Conservation (phyloP, 108 stramenopile species). For the Chaetoceros muelleri region DNA sequence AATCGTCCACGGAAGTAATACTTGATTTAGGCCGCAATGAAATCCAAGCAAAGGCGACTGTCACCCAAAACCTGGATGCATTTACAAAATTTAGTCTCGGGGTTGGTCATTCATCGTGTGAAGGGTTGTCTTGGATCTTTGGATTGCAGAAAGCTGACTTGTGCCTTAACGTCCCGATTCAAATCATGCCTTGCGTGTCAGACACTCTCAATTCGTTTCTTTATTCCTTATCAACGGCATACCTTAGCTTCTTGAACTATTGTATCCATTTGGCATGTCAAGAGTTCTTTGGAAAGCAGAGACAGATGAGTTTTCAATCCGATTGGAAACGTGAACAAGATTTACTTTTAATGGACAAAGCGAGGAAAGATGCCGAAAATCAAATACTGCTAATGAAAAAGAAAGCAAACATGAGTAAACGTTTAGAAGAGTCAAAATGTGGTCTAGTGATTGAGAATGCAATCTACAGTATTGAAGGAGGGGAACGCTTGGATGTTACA, state of each 20-base stretch:
- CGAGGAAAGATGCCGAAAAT: neutral
- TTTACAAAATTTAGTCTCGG: neutral
- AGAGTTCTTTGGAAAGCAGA: neutral
- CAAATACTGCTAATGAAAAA: neutral
- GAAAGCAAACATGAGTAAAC: neutral
- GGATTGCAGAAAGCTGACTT: neutral
- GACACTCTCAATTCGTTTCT: neutral
- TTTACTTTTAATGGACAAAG: neutral
- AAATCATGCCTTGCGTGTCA: no score
- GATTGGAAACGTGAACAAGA: neutral
- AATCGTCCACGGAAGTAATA: neutral
- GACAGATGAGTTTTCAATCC: neutral
- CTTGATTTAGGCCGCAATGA: neutral
- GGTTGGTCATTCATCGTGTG: neutral
- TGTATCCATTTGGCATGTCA: neutral
- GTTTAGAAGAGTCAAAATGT: neutral
- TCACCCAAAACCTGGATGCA: neutral
- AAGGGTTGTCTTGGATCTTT: neutral
- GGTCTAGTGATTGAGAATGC: conserved; percentile 1
- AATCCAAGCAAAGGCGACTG: neutral
- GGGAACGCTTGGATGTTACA: neutral
- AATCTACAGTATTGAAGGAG: conserved; percentile 1
- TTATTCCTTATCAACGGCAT: neutral
- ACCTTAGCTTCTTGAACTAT: neutral
- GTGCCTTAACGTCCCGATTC: neutral